phyloP scores from a whole-genome alignment of 345 rosid species.

The Aquilaria yunnanensis region DNA sequence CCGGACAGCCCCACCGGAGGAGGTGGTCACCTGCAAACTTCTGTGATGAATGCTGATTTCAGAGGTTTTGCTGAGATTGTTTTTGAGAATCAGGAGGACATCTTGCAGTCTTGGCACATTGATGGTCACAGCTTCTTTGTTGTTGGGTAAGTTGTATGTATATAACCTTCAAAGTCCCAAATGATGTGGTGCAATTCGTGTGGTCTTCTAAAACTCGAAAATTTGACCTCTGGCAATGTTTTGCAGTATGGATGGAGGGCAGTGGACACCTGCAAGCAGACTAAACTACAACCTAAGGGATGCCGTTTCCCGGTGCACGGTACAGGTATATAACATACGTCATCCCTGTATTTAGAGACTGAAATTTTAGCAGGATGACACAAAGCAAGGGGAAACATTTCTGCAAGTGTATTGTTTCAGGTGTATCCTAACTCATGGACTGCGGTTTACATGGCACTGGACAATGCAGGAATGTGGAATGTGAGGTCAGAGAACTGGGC shows the following conservation, averaged over 20 bases:
- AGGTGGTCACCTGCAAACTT: conserved; percentile 65
- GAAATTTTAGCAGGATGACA: too few species aligned
- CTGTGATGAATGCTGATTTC: conserved; percentile 73
- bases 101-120: conserved; percentile 82
- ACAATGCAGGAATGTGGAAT: conserved; percentile 82
- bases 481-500: conserved; percentile 70
- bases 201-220: background rate
- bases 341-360: background rate
- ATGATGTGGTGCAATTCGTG: background rate
- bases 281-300: conserved; percentile 51
- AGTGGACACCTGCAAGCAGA: conserved; percentile 60
- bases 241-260: conserved; percentile 67
- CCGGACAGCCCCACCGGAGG: conserved; percentile 56
- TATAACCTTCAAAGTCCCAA: background rate
- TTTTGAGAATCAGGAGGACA: conserved; percentile 71
- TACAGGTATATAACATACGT: conserved; percentile 35
- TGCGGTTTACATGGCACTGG: conserved; percentile 60
- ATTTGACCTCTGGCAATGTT: background rate
- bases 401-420: conserved; percentile 20
- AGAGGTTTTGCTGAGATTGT: conserved; percentile 62
- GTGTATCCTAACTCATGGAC: conserved; percentile 75
- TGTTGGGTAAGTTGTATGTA: conserved; percentile 57
- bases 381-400: background rate
- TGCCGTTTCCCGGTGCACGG: conserved; percentile 56
- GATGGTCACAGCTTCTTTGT: conserved; percentile 84